Percentiles rank a stretch among this genome's conserved stretches.
These are phyloP conservation scores for Rhodotorula diobovata DNA, from an alignment of 768 basidiomycete genomes.

Conservation along the genomic window DNA sequence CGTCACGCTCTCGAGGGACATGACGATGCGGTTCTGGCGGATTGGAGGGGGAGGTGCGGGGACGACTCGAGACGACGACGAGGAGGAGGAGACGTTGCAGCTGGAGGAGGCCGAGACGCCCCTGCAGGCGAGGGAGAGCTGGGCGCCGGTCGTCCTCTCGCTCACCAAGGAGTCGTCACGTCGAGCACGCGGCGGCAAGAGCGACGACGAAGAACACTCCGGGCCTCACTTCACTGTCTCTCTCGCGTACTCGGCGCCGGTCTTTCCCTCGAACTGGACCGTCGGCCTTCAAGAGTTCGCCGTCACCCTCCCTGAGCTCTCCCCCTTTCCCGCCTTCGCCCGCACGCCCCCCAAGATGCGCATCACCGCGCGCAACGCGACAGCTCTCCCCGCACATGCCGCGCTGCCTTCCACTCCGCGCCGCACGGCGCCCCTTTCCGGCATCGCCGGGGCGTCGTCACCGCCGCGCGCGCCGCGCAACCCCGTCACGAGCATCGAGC, in stretches of 20 bases:
- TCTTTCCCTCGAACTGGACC: conserved; percentile 28
- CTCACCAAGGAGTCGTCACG: not conserved
- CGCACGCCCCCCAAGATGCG: not conserved
- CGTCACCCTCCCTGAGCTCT: not conserved
- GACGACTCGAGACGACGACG: not conserved
- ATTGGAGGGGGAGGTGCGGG: not conserved
- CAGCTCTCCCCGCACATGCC: not conserved
- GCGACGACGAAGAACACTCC: too few relatives aligned
- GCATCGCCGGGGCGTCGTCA: not conserved
- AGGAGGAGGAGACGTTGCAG: not conserved
- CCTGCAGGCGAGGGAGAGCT: conserved; percentile 17
- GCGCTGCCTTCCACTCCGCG: not conserved
- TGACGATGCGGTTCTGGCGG: conserved; percentile 25
- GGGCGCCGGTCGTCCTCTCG: conserved; percentile 28
- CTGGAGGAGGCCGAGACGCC: conserved; percentile 21
- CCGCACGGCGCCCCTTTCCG: not conserved
- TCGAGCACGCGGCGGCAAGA: too few relatives aligned
- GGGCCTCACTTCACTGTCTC: conserved; percentile 12
- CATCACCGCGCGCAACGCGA: not conserved
- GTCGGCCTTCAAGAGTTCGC: conserved; percentile 33
- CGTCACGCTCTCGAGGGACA: conserved; percentile 23
- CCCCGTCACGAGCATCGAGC: conserved; percentile 26
- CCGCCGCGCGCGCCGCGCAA: not conserved
- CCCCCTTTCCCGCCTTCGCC: not conserved
- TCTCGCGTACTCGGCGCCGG: conserved; percentile 29